Evolutionary conservation across 2,329 filamentous ascomycete species (phyloP), one percentile per base, ranked within the genome.

Genomic region (Escovopsis sp.): DNA sequence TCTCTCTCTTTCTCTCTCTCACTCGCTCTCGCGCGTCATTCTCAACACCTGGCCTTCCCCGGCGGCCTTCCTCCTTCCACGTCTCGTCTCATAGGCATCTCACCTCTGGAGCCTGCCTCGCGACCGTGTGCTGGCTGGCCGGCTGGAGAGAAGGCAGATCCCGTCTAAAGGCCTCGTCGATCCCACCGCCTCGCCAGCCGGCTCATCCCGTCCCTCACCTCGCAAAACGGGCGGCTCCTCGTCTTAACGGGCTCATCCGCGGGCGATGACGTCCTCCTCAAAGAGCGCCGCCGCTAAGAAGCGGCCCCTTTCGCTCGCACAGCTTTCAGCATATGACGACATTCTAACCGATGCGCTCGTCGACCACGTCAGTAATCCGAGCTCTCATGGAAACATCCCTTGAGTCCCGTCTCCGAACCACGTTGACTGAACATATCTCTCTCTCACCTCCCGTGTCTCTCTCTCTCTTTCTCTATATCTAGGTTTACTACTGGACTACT

Each of bases 401-500:
- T 23, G 23, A 23, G 33, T 39, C 46, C 15, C 15, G n/a, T n/a
- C 5, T 37, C 26, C 37, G n/a, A 12, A 28, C 26, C 33, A 26
- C 7, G 12, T 30, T 18, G 37, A 30, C 37, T 35, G 38, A 45
- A 47, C 40, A 58, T 46, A 40, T 47, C 45, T 7, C 39, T 32
- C 28, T 32, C 28, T 32, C 28, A 4, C 8, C 28, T 11, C 28
- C 7, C 7, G 8, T 9, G 8, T 32, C 28, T 32, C 28, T 32
- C 23, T 30, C 28, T 32, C 28, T 11, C 6, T 11, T 32, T 7
- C 11, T 7, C 11, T 32, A 3, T 2, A 9, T 32, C 46, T 52
- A 95, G 89, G 82, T 86, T 9, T 95, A 85, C 63, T 98, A 91
- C 68, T 96, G 91, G 89, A 89, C 89, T 6, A 84, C 77, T 4